phyloP scores from a whole-genome alignment of 2,329 filamentous ascomycete species.

The Canariomyces notabilis region DNA sequence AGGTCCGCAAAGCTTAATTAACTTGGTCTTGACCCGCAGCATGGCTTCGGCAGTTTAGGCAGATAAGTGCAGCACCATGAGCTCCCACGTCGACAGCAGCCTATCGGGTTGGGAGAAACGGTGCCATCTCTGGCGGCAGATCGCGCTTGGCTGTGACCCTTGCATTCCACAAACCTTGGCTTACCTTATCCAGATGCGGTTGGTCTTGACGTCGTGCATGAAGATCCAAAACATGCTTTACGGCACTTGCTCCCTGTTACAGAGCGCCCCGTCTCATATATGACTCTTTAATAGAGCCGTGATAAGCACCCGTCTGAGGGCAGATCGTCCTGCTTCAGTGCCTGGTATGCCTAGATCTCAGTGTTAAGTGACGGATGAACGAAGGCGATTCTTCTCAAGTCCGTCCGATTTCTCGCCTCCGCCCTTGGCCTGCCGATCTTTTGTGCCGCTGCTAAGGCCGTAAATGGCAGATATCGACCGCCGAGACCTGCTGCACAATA shows the following conservation, averaged over 20 bases:
- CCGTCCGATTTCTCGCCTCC: too few species aligned
- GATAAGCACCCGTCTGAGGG: neutral
- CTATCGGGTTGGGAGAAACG: neutral
- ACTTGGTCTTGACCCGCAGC: conserved; percentile 6
- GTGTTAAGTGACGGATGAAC: neutral
- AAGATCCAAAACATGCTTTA: conserved; percentile 4
- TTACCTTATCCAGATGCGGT: neutral
- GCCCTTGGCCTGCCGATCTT: neutral
- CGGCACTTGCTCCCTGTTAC: conserved; percentile 13
- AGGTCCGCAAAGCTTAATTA: neutral
- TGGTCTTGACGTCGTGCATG: conserved; percentile 1
- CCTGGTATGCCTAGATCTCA: neutral
- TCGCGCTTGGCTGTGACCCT: conserved; percentile 2
- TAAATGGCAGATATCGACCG: neutral
- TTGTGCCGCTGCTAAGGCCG: neutral
- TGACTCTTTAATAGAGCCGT: neutral
- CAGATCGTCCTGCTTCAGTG: neutral
- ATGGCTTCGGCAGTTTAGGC: conserved; percentile 21
- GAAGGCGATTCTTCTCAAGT: neutral
- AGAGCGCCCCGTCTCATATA: too few species aligned
- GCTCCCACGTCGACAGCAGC: neutral
- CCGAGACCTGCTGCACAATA: neutral
- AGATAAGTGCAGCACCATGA: neutral
- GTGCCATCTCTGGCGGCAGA: neutral
- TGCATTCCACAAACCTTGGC: neutral